Percentiles rank a stretch among this genome's conserved stretches.
Conservation (phyloP, 164 flowering plant species). For the Magnolia changhungtana region DNA sequence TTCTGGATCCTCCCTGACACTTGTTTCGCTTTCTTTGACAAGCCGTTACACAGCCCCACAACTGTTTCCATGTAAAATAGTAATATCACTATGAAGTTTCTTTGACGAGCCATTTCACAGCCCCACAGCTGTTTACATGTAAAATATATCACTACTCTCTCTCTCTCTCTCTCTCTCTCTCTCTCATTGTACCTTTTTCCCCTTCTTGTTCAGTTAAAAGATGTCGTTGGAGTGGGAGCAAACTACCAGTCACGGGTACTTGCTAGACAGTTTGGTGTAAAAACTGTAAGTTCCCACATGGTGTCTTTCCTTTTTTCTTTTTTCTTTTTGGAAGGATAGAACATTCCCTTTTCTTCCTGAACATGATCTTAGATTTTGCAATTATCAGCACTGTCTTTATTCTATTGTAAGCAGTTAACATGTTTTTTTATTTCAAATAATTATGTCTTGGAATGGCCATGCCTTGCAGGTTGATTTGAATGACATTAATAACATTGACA, state of each 20-base stretch:
- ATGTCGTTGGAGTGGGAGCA: conserved; percentile 28
- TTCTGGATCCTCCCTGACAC: too few relatives aligned
- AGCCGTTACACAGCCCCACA: too few relatives aligned
- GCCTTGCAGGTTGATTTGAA: conserved; percentile 28
- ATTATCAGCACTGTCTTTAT: too few relatives aligned
- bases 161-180: not conserved
- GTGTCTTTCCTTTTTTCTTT: too few relatives aligned
- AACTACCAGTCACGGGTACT: conserved; percentile 32
- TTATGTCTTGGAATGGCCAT: not conserved
- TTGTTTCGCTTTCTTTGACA: too few relatives aligned
- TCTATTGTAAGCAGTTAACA: too few relatives aligned
- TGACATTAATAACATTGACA: conserved; percentile 27
- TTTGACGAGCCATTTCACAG: too few relatives aligned
- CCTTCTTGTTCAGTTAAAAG: conserved; percentile 16
- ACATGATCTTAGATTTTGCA: not conserved
- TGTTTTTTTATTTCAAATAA: not conserved
- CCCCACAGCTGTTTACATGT: too few relatives aligned
- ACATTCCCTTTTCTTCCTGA: not conserved
- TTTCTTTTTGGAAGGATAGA: too few relatives aligned
- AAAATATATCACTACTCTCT: not conserved
- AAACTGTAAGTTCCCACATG: conserved; percentile 15
- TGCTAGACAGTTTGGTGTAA: conserved; percentile 28
- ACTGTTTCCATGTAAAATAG: too few relatives aligned
- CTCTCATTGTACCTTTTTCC: not conserved
- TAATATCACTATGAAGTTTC: too few relatives aligned